Percentiles rank a stretch among this genome's conserved stretches.
Evolutionary conservation across 2,329 filamentous ascomycete species (phyloP).

Genomic region (Colletotrichum caudatum): DNA sequence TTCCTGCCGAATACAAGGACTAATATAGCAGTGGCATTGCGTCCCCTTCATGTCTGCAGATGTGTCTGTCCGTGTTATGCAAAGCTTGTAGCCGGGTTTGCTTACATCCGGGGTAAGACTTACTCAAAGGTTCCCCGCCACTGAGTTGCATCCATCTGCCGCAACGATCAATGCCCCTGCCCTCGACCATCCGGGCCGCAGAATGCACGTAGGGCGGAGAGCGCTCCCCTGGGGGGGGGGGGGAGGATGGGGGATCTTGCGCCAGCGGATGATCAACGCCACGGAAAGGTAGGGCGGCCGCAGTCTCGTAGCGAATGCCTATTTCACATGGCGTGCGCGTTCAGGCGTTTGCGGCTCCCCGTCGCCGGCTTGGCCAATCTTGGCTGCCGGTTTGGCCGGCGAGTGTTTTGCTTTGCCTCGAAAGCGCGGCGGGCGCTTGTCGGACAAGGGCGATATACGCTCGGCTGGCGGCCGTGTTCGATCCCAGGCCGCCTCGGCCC

Average conservation of each 20-base stretch:
- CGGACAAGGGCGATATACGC: not conserved
- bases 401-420: fast-evolving
- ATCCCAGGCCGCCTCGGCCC: too few relatives aligned
- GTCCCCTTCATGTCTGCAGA: not conserved
- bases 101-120: slow-evolving; percentile 8
- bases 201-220: not conserved
- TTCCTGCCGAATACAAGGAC: slow-evolving; percentile 7
- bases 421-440: not conserved
- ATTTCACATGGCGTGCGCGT: not conserved
- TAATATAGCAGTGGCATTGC: not conserved
- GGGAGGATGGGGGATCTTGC: not conserved
- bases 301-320: slow-evolving; percentile 3
- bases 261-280: not conserved
- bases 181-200: not conserved
- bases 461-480: too few relatives aligned
- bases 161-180: not conserved
- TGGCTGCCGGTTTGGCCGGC: not conserved
- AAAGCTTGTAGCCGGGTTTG: not conserved
- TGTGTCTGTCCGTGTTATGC: not conserved
- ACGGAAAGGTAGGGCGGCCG: slow-evolving; percentile 1
- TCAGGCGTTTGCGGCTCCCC: slow-evolving; percentile 32
- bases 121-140: not conserved
- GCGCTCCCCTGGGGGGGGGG: not conserved
- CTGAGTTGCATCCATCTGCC: not conserved
- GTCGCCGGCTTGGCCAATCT: not conserved